A percentile compares a stretch with the other conserved stretches of the same genome.
phyloP scores from a whole-genome alignment of 352 stramenopile species.

The Globisporangium barbulae region DNA sequence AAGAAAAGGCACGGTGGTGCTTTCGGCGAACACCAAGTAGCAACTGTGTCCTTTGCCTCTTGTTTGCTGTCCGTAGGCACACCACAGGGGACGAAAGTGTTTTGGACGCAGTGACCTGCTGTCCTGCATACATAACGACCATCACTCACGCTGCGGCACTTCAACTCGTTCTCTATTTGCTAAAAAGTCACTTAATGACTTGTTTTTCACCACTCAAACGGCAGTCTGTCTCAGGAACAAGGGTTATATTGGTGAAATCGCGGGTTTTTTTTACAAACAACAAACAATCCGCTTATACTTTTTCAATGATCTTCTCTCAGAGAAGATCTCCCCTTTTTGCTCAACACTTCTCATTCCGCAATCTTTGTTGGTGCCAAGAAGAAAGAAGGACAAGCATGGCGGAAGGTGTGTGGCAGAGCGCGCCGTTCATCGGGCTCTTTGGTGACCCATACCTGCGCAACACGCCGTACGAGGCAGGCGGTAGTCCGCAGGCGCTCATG shows the following conservation, averaged over 20 bases:
- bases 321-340: not conserved
- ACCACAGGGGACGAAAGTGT: no score
- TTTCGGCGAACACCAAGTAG: no score
- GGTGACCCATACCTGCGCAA: slow-evolving; percentile 75
- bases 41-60: no score
- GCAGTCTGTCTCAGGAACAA: no score
- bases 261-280: no score
- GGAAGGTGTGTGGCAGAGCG: slow-evolving; percentile 55
- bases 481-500: slow-evolving; percentile 62
- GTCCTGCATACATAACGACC: no score
- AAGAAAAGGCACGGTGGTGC: no score
- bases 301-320: not conserved
- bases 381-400: slow-evolving; percentile 13
- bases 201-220: not conserved
- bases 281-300: not conserved
- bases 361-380: not conserved
- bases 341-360: slow-evolving; percentile 1
- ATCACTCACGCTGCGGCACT: slow-evolving; percentile 2
- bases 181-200: not conserved
- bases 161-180: slow-evolving; percentile 4
- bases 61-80: no score
- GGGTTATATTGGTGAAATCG: no score
- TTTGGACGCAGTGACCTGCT: no score
- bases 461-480: slow-evolving; percentile 75
- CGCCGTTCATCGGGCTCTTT: slow-evolving; percentile 71